These are phyloP conservation scores for Syncephalastrum sp. DNA, from an alignment of 371 early-diverging fungal genomes.

Conservation along the genomic window DNA sequence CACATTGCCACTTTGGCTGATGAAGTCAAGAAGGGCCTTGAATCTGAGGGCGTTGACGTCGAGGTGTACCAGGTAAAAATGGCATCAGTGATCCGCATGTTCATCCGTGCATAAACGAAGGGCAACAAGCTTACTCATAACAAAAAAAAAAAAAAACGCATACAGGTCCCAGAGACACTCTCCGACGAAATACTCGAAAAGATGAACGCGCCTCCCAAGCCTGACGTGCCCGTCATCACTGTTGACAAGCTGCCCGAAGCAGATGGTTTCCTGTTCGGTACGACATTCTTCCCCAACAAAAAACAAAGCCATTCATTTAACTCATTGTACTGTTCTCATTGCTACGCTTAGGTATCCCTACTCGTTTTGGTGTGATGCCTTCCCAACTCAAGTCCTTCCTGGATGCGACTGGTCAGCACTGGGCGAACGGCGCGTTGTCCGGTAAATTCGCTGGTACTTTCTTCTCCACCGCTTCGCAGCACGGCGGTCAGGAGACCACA, in stretches of 20 bases:
- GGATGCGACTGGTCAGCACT: constrained; percentile 70
- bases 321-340: too few species aligned
- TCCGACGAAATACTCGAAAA: constrained; percentile 61
- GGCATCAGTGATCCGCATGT: background rate
- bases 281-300: too few species aligned
- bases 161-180: constrained; percentile 60
- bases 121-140: too few species aligned
- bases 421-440: constrained; percentile 56
- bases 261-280: constrained; percentile 79
- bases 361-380: constrained; percentile 64
- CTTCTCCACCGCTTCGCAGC: constrained; percentile 65
- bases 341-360: constrained; percentile 36
- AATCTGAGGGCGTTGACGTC: constrained; percentile 51
- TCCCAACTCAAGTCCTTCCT: constrained; percentile 66
- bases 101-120: background rate
- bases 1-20: constrained; percentile 69
- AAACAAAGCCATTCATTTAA: too few species aligned
- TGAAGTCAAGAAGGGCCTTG: constrained; percentile 55
- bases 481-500: constrained; percentile 77
- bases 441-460: constrained; percentile 71
- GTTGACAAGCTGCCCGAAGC: constrained; percentile 59
- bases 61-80: constrained; percentile 50
- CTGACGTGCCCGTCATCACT: constrained; percentile 62
- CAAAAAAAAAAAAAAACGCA: too few species aligned
- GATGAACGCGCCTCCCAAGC: constrained; percentile 68